A percentile compares a stretch with the other conserved stretches of the same genome.
phyloP scores from a whole-genome alignment of 106 monocot genomes.

The Iris macrosiphon region DNA sequence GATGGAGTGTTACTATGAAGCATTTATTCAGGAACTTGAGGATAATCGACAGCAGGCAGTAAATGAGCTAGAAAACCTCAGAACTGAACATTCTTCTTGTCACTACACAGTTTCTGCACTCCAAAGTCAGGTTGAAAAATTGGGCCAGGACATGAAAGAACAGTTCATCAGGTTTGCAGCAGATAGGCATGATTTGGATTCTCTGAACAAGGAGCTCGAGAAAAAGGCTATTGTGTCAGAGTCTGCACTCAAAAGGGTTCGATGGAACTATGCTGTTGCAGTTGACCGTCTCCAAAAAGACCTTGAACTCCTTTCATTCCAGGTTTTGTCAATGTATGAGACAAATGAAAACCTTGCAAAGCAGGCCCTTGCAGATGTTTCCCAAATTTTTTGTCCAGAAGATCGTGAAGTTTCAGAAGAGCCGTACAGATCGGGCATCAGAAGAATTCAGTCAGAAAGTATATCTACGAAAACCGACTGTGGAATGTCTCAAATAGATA shows the following conservation, averaged over 20 bases:
- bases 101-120: conserved; percentile 70
- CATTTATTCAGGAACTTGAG: conserved; percentile 82
- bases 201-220: conserved; percentile 67
- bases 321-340: conserved; percentile 95
- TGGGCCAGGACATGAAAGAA: conserved; percentile 63
- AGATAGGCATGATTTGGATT: conserved; percentile 53
- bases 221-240: conserved; percentile 69
- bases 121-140: conserved; percentile 64
- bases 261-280: conserved; percentile 66
- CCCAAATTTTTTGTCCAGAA: conserved; percentile 22
- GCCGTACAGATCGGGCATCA: conserved; percentile 2
- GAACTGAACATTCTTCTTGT: conserved; percentile 60
- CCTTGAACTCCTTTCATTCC: conserved; percentile 86
- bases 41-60: conserved; percentile 48
- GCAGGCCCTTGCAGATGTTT: conserved; percentile 57
- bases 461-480: not conserved
- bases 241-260: conserved; percentile 68
- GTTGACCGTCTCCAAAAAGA: conserved; percentile 86
- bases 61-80: conserved; percentile 62
- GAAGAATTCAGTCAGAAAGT: conserved; percentile 18
- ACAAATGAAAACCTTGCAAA: conserved; percentile 87
- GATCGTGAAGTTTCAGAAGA: conserved; percentile 15
- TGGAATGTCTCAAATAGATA: conserved; percentile 7
- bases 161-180: conserved; percentile 52
- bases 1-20: conserved; percentile 86